Percentiles rank a stretch among this genome's conserved stretches.
These are phyloP conservation scores for Malus hybrid DNA, from an alignment of 331 rosid species.

Conservation along the genomic window DNA sequence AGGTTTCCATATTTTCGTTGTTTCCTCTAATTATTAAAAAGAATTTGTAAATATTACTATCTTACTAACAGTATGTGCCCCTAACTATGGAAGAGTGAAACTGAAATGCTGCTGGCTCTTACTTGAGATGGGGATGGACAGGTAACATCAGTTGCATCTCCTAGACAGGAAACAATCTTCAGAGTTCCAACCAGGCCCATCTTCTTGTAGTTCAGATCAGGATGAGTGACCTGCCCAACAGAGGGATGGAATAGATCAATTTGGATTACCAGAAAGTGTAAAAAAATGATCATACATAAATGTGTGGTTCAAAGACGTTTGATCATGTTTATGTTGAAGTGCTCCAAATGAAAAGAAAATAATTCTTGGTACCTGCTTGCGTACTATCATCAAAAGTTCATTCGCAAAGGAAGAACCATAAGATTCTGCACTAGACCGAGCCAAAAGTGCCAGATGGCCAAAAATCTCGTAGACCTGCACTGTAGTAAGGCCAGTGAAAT, in stretches of 20 bases:
- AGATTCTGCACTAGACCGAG: constrained; percentile 20
- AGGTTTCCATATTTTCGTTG: not conserved
- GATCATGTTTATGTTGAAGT: not conserved
- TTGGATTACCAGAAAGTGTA: not conserved
- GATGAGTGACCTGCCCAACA: constrained; percentile 21
- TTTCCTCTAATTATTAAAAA: not conserved
- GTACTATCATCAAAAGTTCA: constrained; percentile 33
- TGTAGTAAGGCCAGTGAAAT: constrained; percentile 2
- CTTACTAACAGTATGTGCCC: not conserved
- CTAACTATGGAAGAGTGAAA: not conserved
- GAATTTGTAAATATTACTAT: not conserved
- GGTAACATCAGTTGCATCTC: constrained; percentile 17
- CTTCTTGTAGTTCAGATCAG: constrained; percentile 32
- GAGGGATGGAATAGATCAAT: constrained; percentile 5
- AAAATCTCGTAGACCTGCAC: constrained; percentile 39
- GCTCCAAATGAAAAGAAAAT: not conserved
- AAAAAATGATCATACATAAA: not conserved
- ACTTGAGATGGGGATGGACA: constrained; percentile 22
- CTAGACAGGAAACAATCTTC: constrained; percentile 30
- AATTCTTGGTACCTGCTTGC: constrained; percentile 27
- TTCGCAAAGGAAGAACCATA: constrained; percentile 28
- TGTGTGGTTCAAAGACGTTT: not conserved
- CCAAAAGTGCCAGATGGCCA: constrained; percentile 27
- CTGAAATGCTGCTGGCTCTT: not conserved
- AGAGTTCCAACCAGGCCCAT: constrained; percentile 40